Percentiles rank a stretch among this genome's conserved stretches.
Conservation (phyloP, 2,329 filamentous ascomycete genomes). For the Ceratocystis papillata region DNA sequence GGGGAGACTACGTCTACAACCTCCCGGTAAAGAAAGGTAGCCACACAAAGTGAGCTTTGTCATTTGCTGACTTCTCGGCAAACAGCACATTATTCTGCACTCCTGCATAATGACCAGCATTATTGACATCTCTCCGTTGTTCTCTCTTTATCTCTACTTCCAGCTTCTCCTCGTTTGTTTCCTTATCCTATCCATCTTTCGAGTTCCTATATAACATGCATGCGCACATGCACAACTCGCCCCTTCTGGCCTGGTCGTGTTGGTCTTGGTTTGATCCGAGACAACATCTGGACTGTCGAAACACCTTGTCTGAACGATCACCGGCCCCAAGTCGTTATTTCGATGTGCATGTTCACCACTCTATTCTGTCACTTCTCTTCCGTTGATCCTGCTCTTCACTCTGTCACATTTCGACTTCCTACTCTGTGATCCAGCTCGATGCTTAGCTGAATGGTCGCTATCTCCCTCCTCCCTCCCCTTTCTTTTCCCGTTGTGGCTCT, state of each 20-base stretch:
- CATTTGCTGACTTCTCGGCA: not conserved
- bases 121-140: not conserved
- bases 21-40: too few species aligned
- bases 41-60: too few species aligned
- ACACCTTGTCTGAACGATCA: not conserved
- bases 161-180: not conserved
- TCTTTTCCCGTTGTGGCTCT: not conserved
- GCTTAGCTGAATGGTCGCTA: not conserved
- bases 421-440: not conserved
- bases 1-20: too few species aligned
- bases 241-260: not conserved
- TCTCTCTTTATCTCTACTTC: not conserved
- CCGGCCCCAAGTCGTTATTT: not conserved
- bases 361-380: constrained; percentile 11
- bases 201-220: not conserved
- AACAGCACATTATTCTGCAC: not conserved
- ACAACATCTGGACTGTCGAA: not conserved
- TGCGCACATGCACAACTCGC: not conserved
- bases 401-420: constrained; percentile 2
- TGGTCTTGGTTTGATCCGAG: not conserved
- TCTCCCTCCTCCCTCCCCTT: not conserved
- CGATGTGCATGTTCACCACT: not conserved
- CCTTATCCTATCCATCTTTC: not conserved
- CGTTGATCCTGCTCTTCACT: not conserved
- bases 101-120: not conserved